Evolutionary conservation across 2,329 filamentous ascomycete genomes (phyloP).

Genomic region (Fusarium vanettenii): DNA sequence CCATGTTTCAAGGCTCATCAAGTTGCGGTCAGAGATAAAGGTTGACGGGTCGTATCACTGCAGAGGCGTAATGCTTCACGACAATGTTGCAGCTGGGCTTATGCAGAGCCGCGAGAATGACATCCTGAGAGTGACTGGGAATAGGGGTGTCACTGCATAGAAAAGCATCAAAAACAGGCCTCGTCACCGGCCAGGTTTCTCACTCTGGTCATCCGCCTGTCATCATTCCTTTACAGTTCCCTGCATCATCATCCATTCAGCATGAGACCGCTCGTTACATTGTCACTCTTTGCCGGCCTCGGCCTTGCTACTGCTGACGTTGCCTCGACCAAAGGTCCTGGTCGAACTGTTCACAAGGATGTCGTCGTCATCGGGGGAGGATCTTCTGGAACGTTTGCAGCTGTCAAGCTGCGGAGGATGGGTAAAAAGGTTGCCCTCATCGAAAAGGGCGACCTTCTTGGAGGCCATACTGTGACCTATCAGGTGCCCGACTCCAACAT

Average conservation of each 20-base stretch:
- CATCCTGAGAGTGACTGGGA: neutral
- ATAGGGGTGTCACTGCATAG: conserved; percentile 32
- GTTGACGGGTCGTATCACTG: neutral
- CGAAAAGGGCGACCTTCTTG: conserved; percentile 21
- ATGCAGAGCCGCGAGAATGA: neutral
- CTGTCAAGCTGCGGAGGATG: conserved; percentile 32
- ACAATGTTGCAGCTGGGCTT: conserved; percentile 8
- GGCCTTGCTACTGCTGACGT: conserved; percentile 10
- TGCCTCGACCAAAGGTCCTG: neutral
- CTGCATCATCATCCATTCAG: conserved; percentile 16
- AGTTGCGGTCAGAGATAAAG: neutral
- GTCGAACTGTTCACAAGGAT: conserved; percentile 17
- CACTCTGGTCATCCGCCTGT: neutral
- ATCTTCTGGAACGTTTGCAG: conserved; percentile 31
- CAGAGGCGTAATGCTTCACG: neutral
- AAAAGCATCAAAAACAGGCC: conserved; percentile 29
- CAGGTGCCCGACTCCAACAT: conserved; percentile 24
- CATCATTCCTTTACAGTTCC: conserved; percentile 9
- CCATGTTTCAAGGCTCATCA: neutral
- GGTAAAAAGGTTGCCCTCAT: conserved; percentile 30
- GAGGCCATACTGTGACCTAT: conserved; percentile 33
- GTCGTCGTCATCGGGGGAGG: conserved; percentile 33
- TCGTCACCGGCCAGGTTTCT: conserved; percentile 19
- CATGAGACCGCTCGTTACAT: conserved; percentile 32
- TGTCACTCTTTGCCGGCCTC: conserved; percentile 29